Evolutionary conservation across 2,329 filamentous ascomycete genomes (phyloP), one percentile per base, ranked within the genome.

Genomic region (Aspergillus ruber): DNA sequence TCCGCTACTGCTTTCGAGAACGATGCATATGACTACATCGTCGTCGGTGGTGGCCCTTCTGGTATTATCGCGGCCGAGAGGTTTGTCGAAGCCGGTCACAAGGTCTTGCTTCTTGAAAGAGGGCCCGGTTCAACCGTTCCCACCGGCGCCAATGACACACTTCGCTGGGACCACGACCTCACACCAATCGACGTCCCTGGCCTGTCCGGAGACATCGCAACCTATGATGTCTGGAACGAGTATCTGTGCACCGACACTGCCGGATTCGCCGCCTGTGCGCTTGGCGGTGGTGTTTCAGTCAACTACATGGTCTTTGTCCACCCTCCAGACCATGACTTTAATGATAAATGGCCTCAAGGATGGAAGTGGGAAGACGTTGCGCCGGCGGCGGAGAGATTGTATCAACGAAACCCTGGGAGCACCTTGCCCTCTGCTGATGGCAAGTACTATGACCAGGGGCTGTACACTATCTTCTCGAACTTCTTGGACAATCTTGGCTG

Each of bases 381-480:
- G 50, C 62, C 70, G 20, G 79, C 85, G 1, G 79, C 82, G 5
- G 67, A 77, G 23, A 77, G 80, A 38, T 80, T 84, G 6, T 89
- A 88, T 62, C 69, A 73, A 32, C 78, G 84, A n/a, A 88, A 88
- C 51, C 84, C 84, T 0, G 85, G 84, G 27, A 88, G 83, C 0
- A 79, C 79, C 41, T 70, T 72, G 40, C 84, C 86, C 1, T 88
- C 84, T 0, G 70, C 73, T 56, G 84, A 90, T 58, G 81, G 81
- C 42, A 74, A 82, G 60, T 73, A 79, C 21, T 88, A 88, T 66
- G 74, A 81, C n/a, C 80, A 84, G 50, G 74, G 83, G 50, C 82
- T 84, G 3, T 88, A 82, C 61, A 71, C 83, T 43, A 73, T 85
- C 21, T 69, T 89, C 4, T 74, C 78, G 12, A 68, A 71, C 43